Evolutionary conservation across 1,284 basidiomycete genomes (phyloP), one percentile per base, ranked within the genome.

Genomic region (Vanrija pseudolonga): DNA sequence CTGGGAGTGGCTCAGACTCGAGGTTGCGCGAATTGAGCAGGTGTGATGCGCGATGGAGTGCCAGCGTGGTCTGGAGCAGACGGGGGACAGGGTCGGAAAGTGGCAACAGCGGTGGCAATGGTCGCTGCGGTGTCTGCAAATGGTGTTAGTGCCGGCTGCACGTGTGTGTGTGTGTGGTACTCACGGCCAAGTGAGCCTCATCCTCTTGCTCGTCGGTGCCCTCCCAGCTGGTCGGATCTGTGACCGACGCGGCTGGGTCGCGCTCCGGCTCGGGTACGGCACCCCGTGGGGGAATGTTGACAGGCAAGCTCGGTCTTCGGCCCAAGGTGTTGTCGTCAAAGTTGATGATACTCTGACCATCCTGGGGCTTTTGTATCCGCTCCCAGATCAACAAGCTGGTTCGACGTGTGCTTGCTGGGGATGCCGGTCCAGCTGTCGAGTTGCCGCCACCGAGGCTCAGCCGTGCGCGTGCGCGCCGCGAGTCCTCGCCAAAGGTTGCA

Each of bases 51-150:
- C 75, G 70, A 50, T 77, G 75, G 6, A 77, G 62, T 0, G 75
- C 74, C 0, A 77, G 60, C 0, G 73, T 76, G 2, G 74, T 73
- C 17, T 71, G 73, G 9, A 77, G 62, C 11, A 74, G 62, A 18
- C 75, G 65, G 22, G 75, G 75, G 47, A 74, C 75, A 12, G 75
- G 75, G 56, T 77, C 75, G 20, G 75, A 77, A 6, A 77, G 57
- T 6, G 75, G 75, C 36, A 77, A 38, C 17, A 77, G 56, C 9
- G 75, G 75, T 4, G 75, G 75, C 41, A 74, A 53, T 15, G 75
- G 75, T 23, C 75, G 61, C 38, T 61, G 50, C 11, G 58, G 58
- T 3, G 56, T 48, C 51, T 54, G 41, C 11, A 22, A 24, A n/a
- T n/a, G n/a, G n/a, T 20, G 47, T 51, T 26, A 50, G 48, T 5